Base-by-base conservation (phyloP, 139 green algal species). In the Coelastrella sp. region DNA sequence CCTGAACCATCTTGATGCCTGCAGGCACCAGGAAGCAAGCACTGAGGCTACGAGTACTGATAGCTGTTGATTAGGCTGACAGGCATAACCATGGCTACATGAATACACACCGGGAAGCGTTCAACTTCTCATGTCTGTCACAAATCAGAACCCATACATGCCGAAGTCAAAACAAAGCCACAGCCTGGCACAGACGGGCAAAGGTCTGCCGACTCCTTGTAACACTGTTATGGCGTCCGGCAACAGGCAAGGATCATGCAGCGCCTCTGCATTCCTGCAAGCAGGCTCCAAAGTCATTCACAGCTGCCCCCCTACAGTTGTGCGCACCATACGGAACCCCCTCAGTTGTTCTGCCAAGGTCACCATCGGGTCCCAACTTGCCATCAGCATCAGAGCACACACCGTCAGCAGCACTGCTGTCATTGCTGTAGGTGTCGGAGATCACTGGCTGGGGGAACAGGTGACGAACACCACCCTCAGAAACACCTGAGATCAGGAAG, bases 1-100 rank as follows among this genome's bases (percentile, higher is more conserved):
- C 83, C 7, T 88, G 83, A 4, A 88, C 68, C 54, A 80, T 66
- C 66, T 80, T 80, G 6, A 80, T 57, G 16, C 68, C 83, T 56
- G n/a, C 22, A 56, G 20, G 80, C 0, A 47, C 0, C 32, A 47
- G 32, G 32, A 47, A 47, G 32, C 32, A 47, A 47, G 32, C 32
- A 47, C 32, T 47, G 32, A 47, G 32, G 32, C 32, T 47, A 47
- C 32, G 32, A 47, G 32, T 47, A 47, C 32, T 47, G 32, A 47
- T 47, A 47, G 32, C 32, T 47, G 32, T 47, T 47, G 32, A 47
- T 16, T 13, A 0, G 7, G 5, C 76, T 61, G 76, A 20, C 58
- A 60, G 32, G 61, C 61, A 71, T 19, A 19, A 10, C 11, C 61
- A 71, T 13, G 8, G 61, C 8, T 71, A 13, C 61, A 71, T 71